Conservation (phyloP, 345 rosid species). For the Gossypium rotundifolium region DNA sequence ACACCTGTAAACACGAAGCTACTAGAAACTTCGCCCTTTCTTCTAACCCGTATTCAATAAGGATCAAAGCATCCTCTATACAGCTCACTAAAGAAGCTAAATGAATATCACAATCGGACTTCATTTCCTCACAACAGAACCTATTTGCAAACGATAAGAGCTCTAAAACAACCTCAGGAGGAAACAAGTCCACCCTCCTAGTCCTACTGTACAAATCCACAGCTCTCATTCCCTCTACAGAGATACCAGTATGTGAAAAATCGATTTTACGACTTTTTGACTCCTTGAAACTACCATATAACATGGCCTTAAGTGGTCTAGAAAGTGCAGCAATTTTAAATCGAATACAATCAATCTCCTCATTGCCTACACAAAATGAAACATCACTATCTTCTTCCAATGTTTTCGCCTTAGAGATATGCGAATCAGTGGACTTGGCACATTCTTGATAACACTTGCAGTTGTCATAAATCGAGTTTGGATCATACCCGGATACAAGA, state of each 20-base stretch:
- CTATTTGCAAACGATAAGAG: constrained; percentile 68
- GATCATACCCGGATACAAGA: constrained; percentile 61
- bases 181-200: constrained; percentile 37
- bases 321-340: constrained; percentile 71
- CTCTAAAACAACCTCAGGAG: constrained; percentile 52
- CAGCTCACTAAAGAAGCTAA: constrained; percentile 53
- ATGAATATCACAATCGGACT: constrained; percentile 67
- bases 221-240: constrained; percentile 62
- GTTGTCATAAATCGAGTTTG: constrained; percentile 55
- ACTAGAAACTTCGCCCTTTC: constrained; percentile 71
- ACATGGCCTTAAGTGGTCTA: constrained; percentile 62
- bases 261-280: constrained; percentile 59
- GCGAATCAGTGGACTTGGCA: too few species aligned
- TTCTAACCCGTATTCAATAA: constrained; percentile 75
- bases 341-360: constrained; percentile 67
- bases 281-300: constrained; percentile 69
- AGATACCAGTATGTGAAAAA: constrained; percentile 62
- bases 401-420: too few species aligned
- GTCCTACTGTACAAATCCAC: constrained; percentile 67
- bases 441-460: constrained; percentile 38
- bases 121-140: constrained; percentile 83
- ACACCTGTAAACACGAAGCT: constrained; percentile 85
- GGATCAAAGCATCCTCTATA: constrained; percentile 52
- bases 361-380: constrained; percentile 70
- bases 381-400: constrained; percentile 26